Evolutionary conservation across 139 green algal genomes (phyloP), one percentile per base, ranked within the genome.

Genomic region (Bryopsis sp.): DNA sequence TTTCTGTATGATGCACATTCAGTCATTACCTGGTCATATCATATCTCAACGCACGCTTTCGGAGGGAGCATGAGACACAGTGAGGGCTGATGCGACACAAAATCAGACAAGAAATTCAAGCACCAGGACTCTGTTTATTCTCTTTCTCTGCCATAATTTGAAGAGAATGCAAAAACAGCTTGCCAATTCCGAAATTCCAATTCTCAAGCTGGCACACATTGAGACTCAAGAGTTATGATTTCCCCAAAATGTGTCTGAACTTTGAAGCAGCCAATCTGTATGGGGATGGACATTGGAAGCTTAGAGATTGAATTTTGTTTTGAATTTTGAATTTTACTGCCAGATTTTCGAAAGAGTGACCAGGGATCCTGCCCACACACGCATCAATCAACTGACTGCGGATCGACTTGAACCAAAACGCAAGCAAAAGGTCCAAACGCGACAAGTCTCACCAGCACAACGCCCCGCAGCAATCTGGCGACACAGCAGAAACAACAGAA

Each of bases 21-120:
- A 28, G 57, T 22, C n/a, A 32, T 39, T 37, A 64, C 57, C 34
- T 70, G 3, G 33, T 38, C 63, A 70, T 58, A 22, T 70, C 29
- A 35, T 59, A 39, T 33, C 54, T 58, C 6, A 70, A 7, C 6
- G 63, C 63, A 6, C 46, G 24, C 43, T 58, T 61, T 36, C 63
- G 8, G 8, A 70, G 29, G 4, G 43, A 59, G 29, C 54, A 70
- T 19, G 63, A 70, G 15, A 35, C 63, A 22, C 63, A 70, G 3
- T 58, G n/a, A 4, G 63, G 33, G 34, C 63, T 70, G 43, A 34
- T 35, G 7, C 22, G n/a, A 68, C 19, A 70, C 28, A 70, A 38
- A 70, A 11, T 6, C 34, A 3, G 24, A 36, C 24, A n/a, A 11
- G 3, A 15, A 57, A 57, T 24, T 26, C n/a, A n/a, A n/a, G n/a